Evolutionary conservation across 2,329 filamentous ascomycete species (phyloP).

Genomic region (Penicillium verrucosum): DNA sequence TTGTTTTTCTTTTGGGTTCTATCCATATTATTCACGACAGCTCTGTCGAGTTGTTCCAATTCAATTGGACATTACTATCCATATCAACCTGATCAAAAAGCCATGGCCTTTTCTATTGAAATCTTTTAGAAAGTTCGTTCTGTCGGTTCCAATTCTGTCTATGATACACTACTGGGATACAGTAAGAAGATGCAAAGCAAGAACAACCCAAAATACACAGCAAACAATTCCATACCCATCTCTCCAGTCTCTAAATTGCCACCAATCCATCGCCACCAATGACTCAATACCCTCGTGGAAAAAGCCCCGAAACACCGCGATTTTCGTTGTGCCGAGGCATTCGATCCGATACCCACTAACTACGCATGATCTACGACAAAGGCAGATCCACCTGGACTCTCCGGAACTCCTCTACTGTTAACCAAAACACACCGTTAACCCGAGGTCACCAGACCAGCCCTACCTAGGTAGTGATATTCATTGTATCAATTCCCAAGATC

Average conservation of each 20-base stretch:
- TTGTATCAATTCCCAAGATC: background rate
- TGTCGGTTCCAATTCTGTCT: too few relatives aligned
- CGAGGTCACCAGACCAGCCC: background rate
- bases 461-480: background rate
- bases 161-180: background rate
- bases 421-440: background rate
- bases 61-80: background rate
- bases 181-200: background rate
- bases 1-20: background rate
- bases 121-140: background rate
- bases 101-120: background rate
- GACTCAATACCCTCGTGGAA: background rate
- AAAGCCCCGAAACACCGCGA: background rate
- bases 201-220: background rate
- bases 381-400: background rate
- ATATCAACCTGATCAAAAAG: background rate
- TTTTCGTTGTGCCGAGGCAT: conserved; percentile 3
- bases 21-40: background rate
- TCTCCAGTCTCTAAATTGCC: background rate
- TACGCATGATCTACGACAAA: conserved; percentile 2
- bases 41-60: background rate
- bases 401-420: background rate
- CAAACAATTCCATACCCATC: background rate
- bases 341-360: background rate
- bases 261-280: background rate